Percentiles rank a stretch among this genome's conserved stretches.
phyloP scores from a whole-genome alignment of 306 rosid species.

The Acacia acuminata region DNA sequence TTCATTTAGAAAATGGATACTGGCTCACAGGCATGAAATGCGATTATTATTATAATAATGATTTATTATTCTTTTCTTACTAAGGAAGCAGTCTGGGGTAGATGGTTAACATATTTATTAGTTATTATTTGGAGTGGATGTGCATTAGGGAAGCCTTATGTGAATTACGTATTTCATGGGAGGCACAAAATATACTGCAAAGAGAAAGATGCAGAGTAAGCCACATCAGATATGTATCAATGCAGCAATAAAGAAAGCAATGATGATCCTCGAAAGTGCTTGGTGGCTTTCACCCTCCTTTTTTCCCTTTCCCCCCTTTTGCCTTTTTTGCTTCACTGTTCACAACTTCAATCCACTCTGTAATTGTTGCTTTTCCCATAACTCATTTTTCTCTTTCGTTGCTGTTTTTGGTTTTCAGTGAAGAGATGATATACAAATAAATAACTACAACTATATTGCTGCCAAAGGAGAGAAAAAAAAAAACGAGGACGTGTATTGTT shows the following conservation, averaged over 20 bases:
- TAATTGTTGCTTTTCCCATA: constrained; percentile 32
- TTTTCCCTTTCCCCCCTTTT: constrained; percentile 32
- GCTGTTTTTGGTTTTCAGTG: constrained; percentile 5
- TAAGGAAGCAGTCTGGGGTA: constrained; percentile 9
- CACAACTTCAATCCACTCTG: constrained; percentile 29
- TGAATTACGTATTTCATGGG: constrained; percentile 7
- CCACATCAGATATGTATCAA: constrained; percentile 27
- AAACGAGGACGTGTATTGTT: background rate
- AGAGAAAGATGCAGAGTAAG: constrained; percentile 12
- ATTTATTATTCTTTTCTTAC: background rate
- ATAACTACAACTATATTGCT: background rate
- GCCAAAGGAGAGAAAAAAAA: background rate
- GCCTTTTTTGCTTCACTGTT: constrained; percentile 14
- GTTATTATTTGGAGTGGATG: constrained; percentile 17
- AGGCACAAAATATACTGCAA: constrained; percentile 16
- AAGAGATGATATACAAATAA: background rate
- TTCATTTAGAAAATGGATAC: background rate
- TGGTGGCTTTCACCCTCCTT: constrained; percentile 37
- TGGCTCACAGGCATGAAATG: constrained; percentile 52
- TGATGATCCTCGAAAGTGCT: constrained; percentile 49
- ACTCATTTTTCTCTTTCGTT: background rate
- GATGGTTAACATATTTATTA: constrained; percentile 28
- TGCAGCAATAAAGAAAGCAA: constrained; percentile 46
- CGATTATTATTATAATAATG: constrained; percentile 22
- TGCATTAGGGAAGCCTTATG: background rate